phyloP scores from a whole-genome alignment of 306 rosid species.

The Oxytropis ochrocephala region DNA sequence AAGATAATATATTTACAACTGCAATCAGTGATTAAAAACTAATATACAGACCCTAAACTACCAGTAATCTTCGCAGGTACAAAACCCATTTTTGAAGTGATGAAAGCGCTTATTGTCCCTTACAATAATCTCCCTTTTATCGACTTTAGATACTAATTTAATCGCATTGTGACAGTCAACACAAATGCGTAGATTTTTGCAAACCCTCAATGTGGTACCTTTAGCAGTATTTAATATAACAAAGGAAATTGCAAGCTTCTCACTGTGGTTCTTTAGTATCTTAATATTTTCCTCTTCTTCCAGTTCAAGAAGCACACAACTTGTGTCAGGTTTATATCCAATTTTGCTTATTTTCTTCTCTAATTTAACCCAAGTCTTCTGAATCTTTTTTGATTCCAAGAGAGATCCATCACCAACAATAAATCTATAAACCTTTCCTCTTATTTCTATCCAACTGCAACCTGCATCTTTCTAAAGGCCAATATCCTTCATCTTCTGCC shows the following conservation, averaged over 20 bases:
- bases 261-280: conserved; percentile 59
- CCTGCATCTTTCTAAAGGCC: conserved; percentile 73
- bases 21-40: neutral
- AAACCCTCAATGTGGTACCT: conserved; percentile 59
- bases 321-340: conserved; percentile 64
- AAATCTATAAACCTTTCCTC: conserved; percentile 64
- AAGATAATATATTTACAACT: too few species aligned
- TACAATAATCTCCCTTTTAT: conserved; percentile 52
- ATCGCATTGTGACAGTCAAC: conserved; percentile 79
- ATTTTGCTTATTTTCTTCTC: conserved; percentile 61
- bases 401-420: conserved; percentile 44
- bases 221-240: conserved; percentile 52
- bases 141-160: conserved; percentile 58
- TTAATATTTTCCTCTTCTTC: conserved; percentile 63
- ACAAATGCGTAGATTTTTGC: conserved; percentile 77
- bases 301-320: conserved; percentile 72
- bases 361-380: conserved; percentile 48
- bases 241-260: conserved; percentile 77
- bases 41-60: conserved; percentile 9
- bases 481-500: conserved; percentile 62
- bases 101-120: conserved; percentile 88
- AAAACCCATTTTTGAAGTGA: conserved; percentile 61
- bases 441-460: conserved; percentile 77
- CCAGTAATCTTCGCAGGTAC: conserved; percentile 90
- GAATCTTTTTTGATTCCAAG: conserved; percentile 34